Base-by-base conservation (phyloP, 169 alveolate species). In the Plasmodium coatneyi region DNA sequence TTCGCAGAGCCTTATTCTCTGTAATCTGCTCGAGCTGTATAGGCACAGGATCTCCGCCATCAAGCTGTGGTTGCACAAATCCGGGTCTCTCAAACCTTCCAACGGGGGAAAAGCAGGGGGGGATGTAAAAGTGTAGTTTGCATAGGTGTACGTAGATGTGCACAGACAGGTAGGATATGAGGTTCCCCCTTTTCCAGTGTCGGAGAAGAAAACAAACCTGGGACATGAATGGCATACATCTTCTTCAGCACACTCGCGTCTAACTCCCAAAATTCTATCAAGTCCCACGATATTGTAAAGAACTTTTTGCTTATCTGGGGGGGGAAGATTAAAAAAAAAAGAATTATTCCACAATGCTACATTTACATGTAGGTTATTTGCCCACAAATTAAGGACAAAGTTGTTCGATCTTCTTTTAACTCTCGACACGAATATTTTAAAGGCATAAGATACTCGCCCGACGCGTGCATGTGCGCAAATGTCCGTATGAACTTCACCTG, bases 201-300 rank as follows among this genome's bases (percentile, higher is more conserved):
- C 22, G 16, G 5, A 32, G 41, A 41, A 4, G 0, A 81, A 66
- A 56, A 22, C 32, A 14, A 14, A 87, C 93, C 93, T 78, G 93
- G 93, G 22, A 87, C 93, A 60, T 87, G 52, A 19, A 87, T 87
- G 22, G 93, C 25, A 80, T 87, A 87, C 93, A 87, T 87, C 52
- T 87, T 87, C 74, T 81, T 49, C 34, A 87, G 46, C 82, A 87
- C 81, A 54, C 22, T 82, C n/a, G 96, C 81, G 19, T 93, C 93
- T 32, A 96, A 95, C 22, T 96, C 96, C 97, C 97, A 96, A 86
- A 96, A 96, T 39, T 96, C 97, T 1, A 96, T 96, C 93, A 86
- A 90, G 41, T 78, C 83, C 22, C 46, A 76, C 78, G 97, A 96
- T 76, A 96, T 90, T 16, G 97, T 96, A 56, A 96, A 96, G 83